Evolutionary conservation across 768 basidiomycete genomes (phyloP).

Genomic region (Auricularia cornea): DNA sequence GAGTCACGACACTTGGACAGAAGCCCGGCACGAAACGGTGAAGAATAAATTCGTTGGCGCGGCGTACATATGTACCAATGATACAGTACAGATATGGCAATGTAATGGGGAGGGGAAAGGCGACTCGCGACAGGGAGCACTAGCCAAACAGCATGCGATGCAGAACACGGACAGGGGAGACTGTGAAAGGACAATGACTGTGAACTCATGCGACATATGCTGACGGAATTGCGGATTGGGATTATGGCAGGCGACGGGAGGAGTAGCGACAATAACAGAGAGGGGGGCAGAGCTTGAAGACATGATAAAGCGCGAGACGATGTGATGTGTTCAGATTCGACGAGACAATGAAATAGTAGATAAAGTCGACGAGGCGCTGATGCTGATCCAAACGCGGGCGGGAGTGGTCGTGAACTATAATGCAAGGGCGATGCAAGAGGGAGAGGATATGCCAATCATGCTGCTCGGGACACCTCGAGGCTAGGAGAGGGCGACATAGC

Average conservation of each 20-base stretch:
- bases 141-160: not conserved
- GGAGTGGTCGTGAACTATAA: not conserved
- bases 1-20: too few relatives aligned
- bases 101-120: not conserved
- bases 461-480: not conserved
- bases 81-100: not conserved
- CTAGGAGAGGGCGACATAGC: not conserved
- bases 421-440: not conserved
- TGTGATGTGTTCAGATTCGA: not conserved
- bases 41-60: not conserved
- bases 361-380: not conserved
- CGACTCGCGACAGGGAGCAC: not conserved
- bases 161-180: not conserved
- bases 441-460: not conserved
- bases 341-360: not conserved
- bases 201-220: not conserved
- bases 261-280: not conserved
- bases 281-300: not conserved
- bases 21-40: too few relatives aligned
- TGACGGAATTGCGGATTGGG: not conserved
- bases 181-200: not conserved
- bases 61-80: not conserved
- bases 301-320: not conserved
- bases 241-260: not conserved
- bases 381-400: not conserved